Evolutionary conservation across 257 asterid species (phyloP), one percentile per base, ranked within the genome.

Genomic region (Primulina huaijiensis): DNA sequence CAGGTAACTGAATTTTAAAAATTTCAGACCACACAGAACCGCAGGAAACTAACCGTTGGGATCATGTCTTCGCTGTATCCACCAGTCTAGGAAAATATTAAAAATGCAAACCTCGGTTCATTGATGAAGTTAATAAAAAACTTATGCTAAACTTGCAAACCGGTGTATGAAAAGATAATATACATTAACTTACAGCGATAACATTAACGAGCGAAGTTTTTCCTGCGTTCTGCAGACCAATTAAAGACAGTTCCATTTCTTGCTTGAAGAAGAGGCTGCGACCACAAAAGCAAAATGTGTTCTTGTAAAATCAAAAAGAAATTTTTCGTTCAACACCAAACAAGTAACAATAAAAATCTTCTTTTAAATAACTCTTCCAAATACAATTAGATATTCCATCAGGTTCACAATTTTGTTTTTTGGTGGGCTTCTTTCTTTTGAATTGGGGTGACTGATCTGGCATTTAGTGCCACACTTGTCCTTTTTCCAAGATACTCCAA

Each of bases 11-110:
- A 14, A 21, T 6, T 70, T 50, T 14, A 66, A 43, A 62, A 34
- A 16, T 43, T 67, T 52, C 53, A 60, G 52, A 38, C 62, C 37
- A 35, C 21, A 25, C 6, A 67, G 69, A 65, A 43, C 57, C 8
- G n/a, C 62, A 67, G 72, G 73, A 62, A 79, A 85, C 95, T 80
- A 50, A 93, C 99, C 78, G 99, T 93, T 14, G 97, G 99, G 76
- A 93, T 93, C 99, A 93, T 93, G 78, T 93, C 99, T 86, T 93
- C 99, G 57, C 97, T 93, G 69, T 93, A 93, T 82, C 99, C 99
- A 70, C 99, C 99, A 20, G 99, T 93, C 99, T 93, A 71, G 56
- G 75, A 66, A 77, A 27, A 64, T 69, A 71, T 57, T 5, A 8
- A 43, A 64, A 65, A 4, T 43, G 57, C 21, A 16, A 14, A 17